Evolutionary conservation across 345 rosid genomes (phyloP).

Genomic region (Pistacia vera): DNA sequence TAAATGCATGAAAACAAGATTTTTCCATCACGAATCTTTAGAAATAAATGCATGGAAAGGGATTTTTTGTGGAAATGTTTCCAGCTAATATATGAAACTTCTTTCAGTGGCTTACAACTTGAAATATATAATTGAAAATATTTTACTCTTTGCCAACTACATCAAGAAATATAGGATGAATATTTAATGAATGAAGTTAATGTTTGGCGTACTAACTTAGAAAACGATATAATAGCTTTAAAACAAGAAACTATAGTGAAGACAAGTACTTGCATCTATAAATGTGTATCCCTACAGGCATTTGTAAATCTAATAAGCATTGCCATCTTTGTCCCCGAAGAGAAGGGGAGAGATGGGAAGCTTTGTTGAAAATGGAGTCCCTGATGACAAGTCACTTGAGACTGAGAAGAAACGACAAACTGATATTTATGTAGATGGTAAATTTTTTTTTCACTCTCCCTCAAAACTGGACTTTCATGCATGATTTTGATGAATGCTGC

Average conservation of each 20-base stretch:
- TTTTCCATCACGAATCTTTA: not conserved
- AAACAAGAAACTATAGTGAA: not conserved
- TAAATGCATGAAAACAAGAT: not conserved
- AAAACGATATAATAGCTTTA: not conserved
- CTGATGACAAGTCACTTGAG: not conserved
- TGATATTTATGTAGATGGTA: not conserved
- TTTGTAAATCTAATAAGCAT: not conserved
- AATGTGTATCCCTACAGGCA: not conserved
- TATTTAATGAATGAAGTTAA: too few species aligned
- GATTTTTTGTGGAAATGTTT: not conserved
- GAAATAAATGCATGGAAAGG: not conserved
- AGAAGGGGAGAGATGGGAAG: slow-evolving; percentile 13
- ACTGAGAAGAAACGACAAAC: not conserved
- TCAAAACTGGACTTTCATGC: not conserved
- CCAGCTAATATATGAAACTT: not conserved
- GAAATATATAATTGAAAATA: not conserved
- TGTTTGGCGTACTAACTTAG: too few species aligned
- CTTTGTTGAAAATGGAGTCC: not conserved
- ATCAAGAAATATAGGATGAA: not conserved
- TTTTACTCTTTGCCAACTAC: not conserved
- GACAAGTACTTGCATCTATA: too few species aligned
- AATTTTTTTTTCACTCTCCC: not conserved
- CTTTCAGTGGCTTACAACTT: not conserved
- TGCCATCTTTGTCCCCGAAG: not conserved
- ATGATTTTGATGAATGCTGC: not conserved